phyloP scores from a whole-genome alignment of 352 stramenopile genomes.

The Discostella stelligera region DNA sequence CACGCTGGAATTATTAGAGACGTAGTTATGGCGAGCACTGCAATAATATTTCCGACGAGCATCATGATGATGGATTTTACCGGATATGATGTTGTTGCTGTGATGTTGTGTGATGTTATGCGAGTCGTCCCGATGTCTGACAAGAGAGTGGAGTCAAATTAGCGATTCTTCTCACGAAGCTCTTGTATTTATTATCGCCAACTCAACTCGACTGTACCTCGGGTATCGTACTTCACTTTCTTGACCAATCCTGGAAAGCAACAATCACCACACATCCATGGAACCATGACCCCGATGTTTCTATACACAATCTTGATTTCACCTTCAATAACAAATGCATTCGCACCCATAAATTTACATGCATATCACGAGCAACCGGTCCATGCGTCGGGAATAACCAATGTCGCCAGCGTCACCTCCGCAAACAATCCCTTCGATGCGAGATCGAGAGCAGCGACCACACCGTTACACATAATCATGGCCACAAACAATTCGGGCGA shows the following conservation, averaged over 20 bases:
- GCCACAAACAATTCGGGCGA: constrained; percentile 12
- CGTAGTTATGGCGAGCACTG: constrained; percentile 2
- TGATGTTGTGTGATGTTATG: too few species aligned
- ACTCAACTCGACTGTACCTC: too few species aligned
- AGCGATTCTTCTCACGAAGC: too few species aligned
- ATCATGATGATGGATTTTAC: constrained; percentile 10
- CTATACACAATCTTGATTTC: not conserved
- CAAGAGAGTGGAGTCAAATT: too few species aligned
- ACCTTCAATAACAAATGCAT: constrained; percentile 1
- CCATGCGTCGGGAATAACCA: not conserved
- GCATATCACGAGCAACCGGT: too few species aligned
- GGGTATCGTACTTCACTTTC: too few species aligned
- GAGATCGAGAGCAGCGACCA: not conserved
- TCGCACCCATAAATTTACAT: not conserved
- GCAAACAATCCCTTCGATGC: constrained; percentile 2
- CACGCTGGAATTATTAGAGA: not conserved
- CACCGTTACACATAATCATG: not conserved
- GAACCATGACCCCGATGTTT: constrained; percentile 3
- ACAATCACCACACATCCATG: not conserved
- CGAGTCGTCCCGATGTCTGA: too few species aligned
- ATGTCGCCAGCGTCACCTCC: not conserved
- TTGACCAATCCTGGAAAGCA: too few species aligned
- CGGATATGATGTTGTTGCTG: too few species aligned
- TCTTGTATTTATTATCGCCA: too few species aligned
- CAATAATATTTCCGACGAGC: constrained; percentile 11